Base-by-base conservation (phyloP, 768 basidiomycete genomes). In the Inosperma sp. region DNA sequence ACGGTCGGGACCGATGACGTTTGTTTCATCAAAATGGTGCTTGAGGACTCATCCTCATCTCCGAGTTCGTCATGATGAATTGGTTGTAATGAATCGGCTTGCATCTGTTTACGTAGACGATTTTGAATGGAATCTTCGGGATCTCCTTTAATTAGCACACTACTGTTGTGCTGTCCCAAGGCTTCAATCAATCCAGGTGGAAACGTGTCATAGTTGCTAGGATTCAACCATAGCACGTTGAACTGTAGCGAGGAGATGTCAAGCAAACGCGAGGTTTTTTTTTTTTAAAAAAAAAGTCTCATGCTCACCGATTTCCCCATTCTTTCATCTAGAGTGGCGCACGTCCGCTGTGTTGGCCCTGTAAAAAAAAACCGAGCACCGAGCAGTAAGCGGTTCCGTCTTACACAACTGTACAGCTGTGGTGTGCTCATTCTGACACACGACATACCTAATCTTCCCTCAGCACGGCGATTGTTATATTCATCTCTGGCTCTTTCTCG, bases 191-290 rank as follows among this genome's bases (percentile, higher is more conserved):
- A 68, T 6, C 79, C 83, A 19, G 72, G 63, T 13, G 91, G 88
- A 60, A 91, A 82, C 25, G 86, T 71, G 31, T 83, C 79, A 6
- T 70, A 66, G 59, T 83, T 75, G 48, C 73, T 71, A 2, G 88
- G 83, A 61, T 91, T 80, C 47, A 93, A 72, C 82, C 85, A 89
- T 22, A 90, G 71, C 26, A 86, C 79, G 59, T 92, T 90, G 67
- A 91, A 90, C 91, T 93, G 59, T 36, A 56, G 19, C 60, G 52
- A 14, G 48, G 6, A 56, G 13, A 16, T 25, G 25, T n/a, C 37
- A 16, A 19, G n/a, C 26, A 30, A 35, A 22, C 26, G 26, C 22
- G 25, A 45, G 41, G 19, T 48, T 42, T 25, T 13, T 31, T 37
- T 25, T 21, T 29, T 46, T 52, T 22, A 7, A 23, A 29, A 21